These are phyloP conservation scores for Melocanna baccifera DNA, from an alignment of 176 grass and related monocot species.

Conservation along the genomic window DNA sequence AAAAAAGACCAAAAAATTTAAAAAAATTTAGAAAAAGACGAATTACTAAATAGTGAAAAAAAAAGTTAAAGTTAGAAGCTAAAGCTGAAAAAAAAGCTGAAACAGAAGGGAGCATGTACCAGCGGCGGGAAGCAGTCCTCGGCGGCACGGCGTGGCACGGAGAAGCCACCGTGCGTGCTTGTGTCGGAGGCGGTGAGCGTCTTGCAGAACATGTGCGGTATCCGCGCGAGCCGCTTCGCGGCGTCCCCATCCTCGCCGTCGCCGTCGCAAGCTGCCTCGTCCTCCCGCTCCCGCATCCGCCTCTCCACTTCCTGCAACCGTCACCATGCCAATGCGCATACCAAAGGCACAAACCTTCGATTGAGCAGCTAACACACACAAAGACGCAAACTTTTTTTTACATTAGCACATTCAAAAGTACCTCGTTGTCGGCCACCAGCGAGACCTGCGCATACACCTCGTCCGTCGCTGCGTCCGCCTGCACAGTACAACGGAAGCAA, in stretches of 20 bases:
- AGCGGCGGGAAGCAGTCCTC: slow-evolving; percentile 96
- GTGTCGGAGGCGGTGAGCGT: slow-evolving; percentile 91
- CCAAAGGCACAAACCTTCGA: neutral
- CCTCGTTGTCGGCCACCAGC: slow-evolving; percentile 58
- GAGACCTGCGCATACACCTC: slow-evolving; percentile 86
- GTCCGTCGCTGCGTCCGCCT: slow-evolving; percentile 77
- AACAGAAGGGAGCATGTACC: too few relatives aligned
- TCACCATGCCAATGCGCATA: neutral
- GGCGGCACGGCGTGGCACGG: slow-evolving; percentile 84
- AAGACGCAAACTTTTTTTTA: too few relatives aligned
- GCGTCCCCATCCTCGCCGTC: slow-evolving; percentile 34
- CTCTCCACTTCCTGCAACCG: slow-evolving; percentile 28
- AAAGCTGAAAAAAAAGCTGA: too few relatives aligned
- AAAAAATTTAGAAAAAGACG: too few relatives aligned
- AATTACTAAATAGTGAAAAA: too few relatives aligned
- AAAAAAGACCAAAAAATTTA: too few relatives aligned
- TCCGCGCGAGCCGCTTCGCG: slow-evolving; percentile 37
- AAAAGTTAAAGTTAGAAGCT: too few relatives aligned
- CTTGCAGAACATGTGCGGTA: slow-evolving; percentile 97
- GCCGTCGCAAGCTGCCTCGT: slow-evolving; percentile 31
- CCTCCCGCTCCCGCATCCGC: slow-evolving; percentile 24
- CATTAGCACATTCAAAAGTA: neutral
- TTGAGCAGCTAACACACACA: neutral
- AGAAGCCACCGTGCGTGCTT: slow-evolving; percentile 92
- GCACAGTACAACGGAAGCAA: slow-evolving; percentile 2